Percentiles rank a stretch among this genome's conserved stretches.
phyloP scores from a whole-genome alignment of 768 basidiomycete species.

The Trichaptum fuscoviolaceum region DNA sequence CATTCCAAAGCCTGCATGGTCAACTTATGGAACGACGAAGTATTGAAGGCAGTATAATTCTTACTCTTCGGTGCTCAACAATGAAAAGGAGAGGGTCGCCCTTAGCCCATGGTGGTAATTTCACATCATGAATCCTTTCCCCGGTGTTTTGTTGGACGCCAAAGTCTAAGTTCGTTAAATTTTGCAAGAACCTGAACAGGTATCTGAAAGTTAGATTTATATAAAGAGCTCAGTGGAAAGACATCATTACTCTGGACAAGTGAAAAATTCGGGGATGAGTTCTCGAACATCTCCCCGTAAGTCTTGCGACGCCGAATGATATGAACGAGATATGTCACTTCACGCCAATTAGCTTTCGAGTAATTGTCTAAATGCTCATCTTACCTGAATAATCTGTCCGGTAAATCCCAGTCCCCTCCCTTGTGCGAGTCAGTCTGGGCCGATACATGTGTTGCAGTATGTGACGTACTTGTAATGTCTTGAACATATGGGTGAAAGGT shows the following conservation, averaged over 20 bases:
- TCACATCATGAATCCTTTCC: slow-evolving; percentile 82
- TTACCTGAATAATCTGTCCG: slow-evolving; percentile 80
- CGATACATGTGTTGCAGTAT: neutral
- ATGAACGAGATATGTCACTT: slow-evolving; percentile 77
- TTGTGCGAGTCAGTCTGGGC: slow-evolving; percentile 24
- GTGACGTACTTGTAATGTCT: slow-evolving; percentile 60
- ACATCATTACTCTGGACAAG: slow-evolving; percentile 65
- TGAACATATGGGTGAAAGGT: slow-evolving; percentile 94
- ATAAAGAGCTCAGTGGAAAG: neutral
- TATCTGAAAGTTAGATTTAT: neutral
- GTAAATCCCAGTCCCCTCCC: slow-evolving; percentile 94
- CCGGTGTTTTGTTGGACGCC: slow-evolving; percentile 67
- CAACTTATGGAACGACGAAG: neutral
- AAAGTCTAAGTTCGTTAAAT: slow-evolving; percentile 73
- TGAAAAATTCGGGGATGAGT: slow-evolving; percentile 86
- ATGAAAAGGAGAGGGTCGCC: slow-evolving; percentile 81
- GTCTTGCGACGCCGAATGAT: slow-evolving; percentile 79
- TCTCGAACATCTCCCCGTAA: slow-evolving; percentile 91
- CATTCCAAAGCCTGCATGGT: slow-evolving; percentile 74
- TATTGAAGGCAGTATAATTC: slow-evolving; percentile 12
- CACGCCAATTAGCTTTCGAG: slow-evolving; percentile 10
- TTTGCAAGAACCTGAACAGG: slow-evolving; percentile 68
- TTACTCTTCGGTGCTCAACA: slow-evolving; percentile 66
- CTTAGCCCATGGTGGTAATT: slow-evolving; percentile 87
- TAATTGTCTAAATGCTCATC: slow-evolving; percentile 11